A percentile compares a stretch with the other conserved stretches of the same genome.
These are phyloP conservation scores for Domatiomyces catenatus DNA, from an alignment of 2,329 filamentous ascomycete species.

Conservation along the genomic window DNA sequence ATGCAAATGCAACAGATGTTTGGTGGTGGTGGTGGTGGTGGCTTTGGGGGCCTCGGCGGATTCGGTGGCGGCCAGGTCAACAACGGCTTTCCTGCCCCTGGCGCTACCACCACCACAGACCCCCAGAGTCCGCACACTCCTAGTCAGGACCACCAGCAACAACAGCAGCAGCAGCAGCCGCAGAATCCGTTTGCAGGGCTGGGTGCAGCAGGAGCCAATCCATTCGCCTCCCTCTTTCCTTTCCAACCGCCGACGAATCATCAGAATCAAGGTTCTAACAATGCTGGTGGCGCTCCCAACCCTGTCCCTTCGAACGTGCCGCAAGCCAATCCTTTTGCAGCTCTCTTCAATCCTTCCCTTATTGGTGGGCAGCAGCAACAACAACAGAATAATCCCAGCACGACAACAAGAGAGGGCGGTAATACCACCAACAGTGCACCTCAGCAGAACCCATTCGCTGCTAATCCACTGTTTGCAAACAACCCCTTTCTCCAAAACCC, in stretches of 20 bases:
- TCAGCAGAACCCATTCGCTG: constrained; percentile 31
- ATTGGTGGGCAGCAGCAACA: constrained; percentile 20
- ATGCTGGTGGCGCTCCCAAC: constrained; percentile 13
- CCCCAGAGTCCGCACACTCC: constrained; percentile 25
- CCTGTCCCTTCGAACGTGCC: constrained; percentile 21
- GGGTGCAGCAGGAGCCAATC: constrained; percentile 19
- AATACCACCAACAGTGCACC: constrained; percentile 16
- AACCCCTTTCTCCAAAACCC: constrained; percentile 47
- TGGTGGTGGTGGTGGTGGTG: constrained; percentile 24
- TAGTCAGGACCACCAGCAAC: not conserved
- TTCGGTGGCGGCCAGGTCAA: constrained; percentile 25
- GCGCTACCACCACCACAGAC: constrained; percentile 68
- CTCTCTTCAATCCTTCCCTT: constrained; percentile 40
- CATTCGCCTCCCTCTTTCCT: constrained; percentile 1
- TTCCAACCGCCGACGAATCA: constrained; percentile 5
- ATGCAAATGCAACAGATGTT: constrained; percentile 62
- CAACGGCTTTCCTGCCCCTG: constrained; percentile 68
- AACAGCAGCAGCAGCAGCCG: not conserved
- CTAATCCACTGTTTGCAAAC: constrained; percentile 22
- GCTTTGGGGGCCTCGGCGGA: constrained; percentile 38
- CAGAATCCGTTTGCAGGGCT: constrained; percentile 1
- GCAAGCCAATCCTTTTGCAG: constrained; percentile 51
- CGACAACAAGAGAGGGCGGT: constrained; percentile 7
- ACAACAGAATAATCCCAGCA: not conserved
- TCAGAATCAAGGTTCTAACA: constrained; percentile 6